A percentile compares a stretch with the other conserved stretches of the same genome.
Evolutionary conservation across 2,329 filamentous ascomycete genomes (phyloP).

Genomic region (Fusarium pseudograminearum): DNA sequence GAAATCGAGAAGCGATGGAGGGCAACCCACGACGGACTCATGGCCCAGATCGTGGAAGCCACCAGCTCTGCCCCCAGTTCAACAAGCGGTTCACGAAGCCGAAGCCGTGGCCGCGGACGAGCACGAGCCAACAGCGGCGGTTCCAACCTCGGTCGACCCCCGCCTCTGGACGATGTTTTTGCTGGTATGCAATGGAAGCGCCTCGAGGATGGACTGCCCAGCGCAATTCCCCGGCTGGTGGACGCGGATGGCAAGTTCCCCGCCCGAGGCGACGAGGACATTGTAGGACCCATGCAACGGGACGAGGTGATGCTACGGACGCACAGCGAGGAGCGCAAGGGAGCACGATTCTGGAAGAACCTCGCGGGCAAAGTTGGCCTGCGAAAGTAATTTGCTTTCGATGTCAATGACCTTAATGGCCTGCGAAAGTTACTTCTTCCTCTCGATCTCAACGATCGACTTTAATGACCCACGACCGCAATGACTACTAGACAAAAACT

Average conservation of each 20-base stretch:
- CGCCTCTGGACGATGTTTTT: slow-evolving; percentile 55
- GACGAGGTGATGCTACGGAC: slow-evolving; percentile 65
- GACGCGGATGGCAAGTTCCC: slow-evolving; percentile 88
- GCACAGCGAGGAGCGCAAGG: slow-evolving; percentile 59
- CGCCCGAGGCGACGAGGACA: slow-evolving; percentile 87
- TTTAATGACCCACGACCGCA: slow-evolving; percentile 43
- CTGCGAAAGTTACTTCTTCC: slow-evolving; percentile 44
- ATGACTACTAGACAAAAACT: slow-evolving; percentile 42
- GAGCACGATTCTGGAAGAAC: slow-evolving; percentile 62
- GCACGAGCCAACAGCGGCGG: slow-evolving; percentile 57
- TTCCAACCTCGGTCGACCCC: slow-evolving; percentile 53
- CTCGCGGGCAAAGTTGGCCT: slow-evolving; percentile 61
- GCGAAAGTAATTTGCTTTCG: slow-evolving; percentile 42
- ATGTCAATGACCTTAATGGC: slow-evolving; percentile 34
- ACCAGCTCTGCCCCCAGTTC: slow-evolving; percentile 47
- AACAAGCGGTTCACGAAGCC: slow-evolving; percentile 52
- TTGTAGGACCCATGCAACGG: slow-evolving; percentile 89
- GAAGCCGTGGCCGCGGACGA: slow-evolving; percentile 56
- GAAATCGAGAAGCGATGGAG: slow-evolving; percentile 83
- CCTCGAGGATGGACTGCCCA: slow-evolving; percentile 68
- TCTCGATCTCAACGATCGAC: slow-evolving; percentile 30
- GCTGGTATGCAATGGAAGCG: slow-evolving; percentile 58
- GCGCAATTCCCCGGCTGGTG: slow-evolving; percentile 75
- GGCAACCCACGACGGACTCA: slow-evolving; percentile 73
- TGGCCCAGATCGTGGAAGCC: slow-evolving; percentile 62